phyloP scores from a whole-genome alignment of 371 early-diverging fungal genomes.

The Mucor indicus region DNA sequence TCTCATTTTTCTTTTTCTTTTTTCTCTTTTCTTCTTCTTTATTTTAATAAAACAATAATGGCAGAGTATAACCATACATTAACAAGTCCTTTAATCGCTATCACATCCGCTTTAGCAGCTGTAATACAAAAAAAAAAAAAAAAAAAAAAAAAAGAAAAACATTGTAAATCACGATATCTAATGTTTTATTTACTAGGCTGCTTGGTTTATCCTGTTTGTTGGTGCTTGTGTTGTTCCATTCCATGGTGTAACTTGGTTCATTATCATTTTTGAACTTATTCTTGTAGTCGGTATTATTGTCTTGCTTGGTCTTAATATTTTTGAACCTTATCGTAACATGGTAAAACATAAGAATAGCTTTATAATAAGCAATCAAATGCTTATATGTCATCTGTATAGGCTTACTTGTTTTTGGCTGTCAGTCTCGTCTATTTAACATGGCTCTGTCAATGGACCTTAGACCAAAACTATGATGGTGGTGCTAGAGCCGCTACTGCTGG shows the following conservation, averaged over 20 bases:
- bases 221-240: slow-evolving; percentile 55
- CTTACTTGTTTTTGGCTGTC: slow-evolving; percentile 54
- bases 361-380: too few relatives aligned
- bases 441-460: slow-evolving; percentile 23
- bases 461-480: slow-evolving; percentile 9
- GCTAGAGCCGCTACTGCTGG: slow-evolving; percentile 55
- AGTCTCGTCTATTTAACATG: slow-evolving; percentile 53
- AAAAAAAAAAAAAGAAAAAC: too few relatives aligned
- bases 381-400: too few relatives aligned
- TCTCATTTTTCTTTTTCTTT: neutral
- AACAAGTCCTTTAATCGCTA: slow-evolving; percentile 10
- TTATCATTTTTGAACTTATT: slow-evolving; percentile 60
- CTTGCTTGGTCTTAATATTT: slow-evolving; percentile 20
- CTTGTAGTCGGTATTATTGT: slow-evolving; percentile 45
- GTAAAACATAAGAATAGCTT: too few relatives aligned
- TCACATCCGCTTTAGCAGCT: slow-evolving; percentile 8
- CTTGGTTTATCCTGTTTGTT: slow-evolving; percentile 67
- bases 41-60: slow-evolving; percentile 1
- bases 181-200: slow-evolving; percentile 48
- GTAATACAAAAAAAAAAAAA: too few relatives aligned
- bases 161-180: too few relatives aligned
- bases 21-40: slow-evolving; percentile 2
- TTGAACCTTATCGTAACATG: slow-evolving; percentile 26
- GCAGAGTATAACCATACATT: slow-evolving; percentile 12
- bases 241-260: slow-evolving; percentile 51